Percentiles rank a stretch among this genome's conserved stretches.
Conservation (phyloP, 2,329 filamentous ascomycete genomes). For the Mariannaea sp. region DNA sequence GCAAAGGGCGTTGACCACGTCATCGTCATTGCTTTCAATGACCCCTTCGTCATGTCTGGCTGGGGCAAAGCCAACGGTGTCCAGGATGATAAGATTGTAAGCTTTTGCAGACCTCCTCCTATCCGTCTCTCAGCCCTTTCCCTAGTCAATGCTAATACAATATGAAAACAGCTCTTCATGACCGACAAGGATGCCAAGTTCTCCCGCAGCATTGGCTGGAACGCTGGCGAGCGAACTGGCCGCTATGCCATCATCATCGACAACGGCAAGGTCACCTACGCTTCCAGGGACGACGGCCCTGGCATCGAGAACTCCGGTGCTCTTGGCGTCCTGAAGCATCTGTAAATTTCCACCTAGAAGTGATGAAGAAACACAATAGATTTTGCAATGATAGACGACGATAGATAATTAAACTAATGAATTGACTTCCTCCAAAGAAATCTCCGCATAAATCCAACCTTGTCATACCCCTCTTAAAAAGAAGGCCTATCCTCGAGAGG, state of each 20-base stretch:
- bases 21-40: conserved; percentile 82
- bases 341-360: conserved; percentile 51
- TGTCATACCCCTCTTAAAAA: no score
- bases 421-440: conserved; percentile 14
- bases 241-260: conserved; percentile 83
- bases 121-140: background rate
- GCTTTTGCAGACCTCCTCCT: conserved; percentile 33
- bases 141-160: conserved; percentile 10
- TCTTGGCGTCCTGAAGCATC: conserved; percentile 58
- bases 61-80: conserved; percentile 89
- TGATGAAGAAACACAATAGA: conserved; percentile 9
- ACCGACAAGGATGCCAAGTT: conserved; percentile 72
- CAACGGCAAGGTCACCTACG: conserved; percentile 82
- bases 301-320: conserved; percentile 57
- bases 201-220: conserved; percentile 80
- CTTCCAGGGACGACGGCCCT: conserved; percentile 68
- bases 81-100: conserved; percentile 67
- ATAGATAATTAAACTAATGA: conserved; percentile 12
- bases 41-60: conserved; percentile 84
- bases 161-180: conserved; percentile 68
- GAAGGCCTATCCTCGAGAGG: no score
- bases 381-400: conserved; percentile 23
- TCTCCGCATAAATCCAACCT: background rate
- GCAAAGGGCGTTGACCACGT: conserved; percentile 83
- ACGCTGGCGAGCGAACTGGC: conserved; percentile 72